These are phyloP conservation scores for Babesia gibsoni DNA, from an alignment of 169 alveolate genomes.

Conservation along the genomic window DNA sequence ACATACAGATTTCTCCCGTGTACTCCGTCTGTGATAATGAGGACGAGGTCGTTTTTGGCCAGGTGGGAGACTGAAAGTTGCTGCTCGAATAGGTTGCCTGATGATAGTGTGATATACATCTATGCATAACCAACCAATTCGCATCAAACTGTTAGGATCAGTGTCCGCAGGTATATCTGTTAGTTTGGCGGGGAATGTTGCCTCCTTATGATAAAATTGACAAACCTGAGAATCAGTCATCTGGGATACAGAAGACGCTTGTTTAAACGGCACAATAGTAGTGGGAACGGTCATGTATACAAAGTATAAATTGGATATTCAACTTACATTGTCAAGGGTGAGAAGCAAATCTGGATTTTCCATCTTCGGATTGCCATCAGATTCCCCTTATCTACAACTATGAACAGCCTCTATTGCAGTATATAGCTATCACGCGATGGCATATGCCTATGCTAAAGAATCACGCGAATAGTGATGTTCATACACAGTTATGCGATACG, in stretches of 20 bases:
- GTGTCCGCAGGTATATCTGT: background rate
- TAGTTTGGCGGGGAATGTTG: constrained; percentile 17
- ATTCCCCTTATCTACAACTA: too few relatives aligned
- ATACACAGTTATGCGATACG: too few relatives aligned
- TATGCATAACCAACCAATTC: background rate
- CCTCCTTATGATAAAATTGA: constrained; percentile 21
- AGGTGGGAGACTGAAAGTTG: constrained; percentile 39
- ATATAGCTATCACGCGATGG: too few relatives aligned
- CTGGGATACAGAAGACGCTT: too few relatives aligned
- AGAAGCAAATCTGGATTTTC: background rate
- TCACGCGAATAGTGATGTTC: too few relatives aligned
- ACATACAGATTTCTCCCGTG: constrained; percentile 42
- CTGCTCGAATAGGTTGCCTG: constrained; percentile 26
- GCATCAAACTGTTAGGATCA: background rate
- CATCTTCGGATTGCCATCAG: background rate
- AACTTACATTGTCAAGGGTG: constrained; percentile 27
- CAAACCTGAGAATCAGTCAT: constrained; percentile 32
- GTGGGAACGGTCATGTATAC: too few relatives aligned
- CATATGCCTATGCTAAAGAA: too few relatives aligned
- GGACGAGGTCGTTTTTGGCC: constrained; percentile 28
- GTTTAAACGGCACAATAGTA: too few relatives aligned
- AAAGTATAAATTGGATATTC: too few relatives aligned
- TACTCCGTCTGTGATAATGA: constrained; percentile 15
- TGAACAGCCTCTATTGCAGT: too few relatives aligned
- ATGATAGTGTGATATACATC: background rate